A percentile compares a stretch with the other conserved stretches of the same genome.
phyloP scores from a whole-genome alignment of 345 rosid genomes.

The Euphorbia lathyris region DNA sequence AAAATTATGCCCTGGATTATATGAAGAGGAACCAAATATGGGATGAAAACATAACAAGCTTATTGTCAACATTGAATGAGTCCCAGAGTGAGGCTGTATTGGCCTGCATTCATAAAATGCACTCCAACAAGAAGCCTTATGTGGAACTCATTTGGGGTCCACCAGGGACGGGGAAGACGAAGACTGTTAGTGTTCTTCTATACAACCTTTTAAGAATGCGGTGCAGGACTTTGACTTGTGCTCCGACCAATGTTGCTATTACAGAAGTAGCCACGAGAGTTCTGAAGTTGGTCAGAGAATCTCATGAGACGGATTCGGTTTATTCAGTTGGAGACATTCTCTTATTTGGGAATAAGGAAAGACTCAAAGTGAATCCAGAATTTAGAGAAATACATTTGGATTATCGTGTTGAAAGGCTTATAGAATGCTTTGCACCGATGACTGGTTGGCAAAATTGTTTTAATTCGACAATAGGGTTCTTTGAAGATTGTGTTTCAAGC shows the following conservation, averaged over 20 bases:
- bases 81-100: conserved; percentile 32
- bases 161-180: conserved; percentile 61
- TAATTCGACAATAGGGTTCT: no score
- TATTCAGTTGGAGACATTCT: no score
- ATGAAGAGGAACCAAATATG: not conserved
- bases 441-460: no score
- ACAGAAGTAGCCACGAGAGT: conserved; percentile 43
- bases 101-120: conserved; percentile 22
- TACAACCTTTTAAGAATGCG: conserved; percentile 32
- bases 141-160: conserved; percentile 55
- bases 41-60: conserved; percentile 5
- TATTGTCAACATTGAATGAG: conserved; percentile 26
- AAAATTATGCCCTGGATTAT: conserved; percentile 23
- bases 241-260: conserved; percentile 53
- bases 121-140: conserved; percentile 26
- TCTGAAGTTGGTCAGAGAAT: conserved; percentile 33
- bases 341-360: no score
- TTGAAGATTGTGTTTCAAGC: no score
- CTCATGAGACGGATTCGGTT: not conserved
- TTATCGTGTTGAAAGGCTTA: no score
- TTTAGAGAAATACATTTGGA: no score
- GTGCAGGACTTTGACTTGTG: conserved; percentile 39
- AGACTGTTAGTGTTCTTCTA: conserved; percentile 32
- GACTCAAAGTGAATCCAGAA: no score
- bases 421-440: no score